Base-by-base conservation (phyloP, 441 rosid genomes). In the Kokia cookei region DNA sequence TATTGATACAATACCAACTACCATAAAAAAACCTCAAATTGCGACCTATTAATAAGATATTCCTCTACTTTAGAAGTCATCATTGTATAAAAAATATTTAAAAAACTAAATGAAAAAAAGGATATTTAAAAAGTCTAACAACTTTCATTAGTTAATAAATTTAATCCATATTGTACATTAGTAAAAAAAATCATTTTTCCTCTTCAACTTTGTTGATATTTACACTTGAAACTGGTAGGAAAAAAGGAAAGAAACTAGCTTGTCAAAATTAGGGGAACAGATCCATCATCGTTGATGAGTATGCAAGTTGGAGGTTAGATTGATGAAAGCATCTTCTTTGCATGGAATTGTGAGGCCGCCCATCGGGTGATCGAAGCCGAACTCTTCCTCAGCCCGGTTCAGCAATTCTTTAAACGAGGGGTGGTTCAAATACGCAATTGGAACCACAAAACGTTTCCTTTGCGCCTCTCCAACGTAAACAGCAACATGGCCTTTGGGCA, bases 341-440 rank as follows among this genome's bases (percentile, higher is more conserved):
- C 99, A 96, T n/a, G 99, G 99, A 78, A 96, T 91, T 8, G 94
- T 92, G 73, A 93, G 87, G 60, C 69, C 69, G 10, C 98, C 99
- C 97, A 89, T 93, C 32, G 91, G 92, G 71, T 96, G 97, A 74
- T 89, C 92, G 60, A 95, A 93, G 0, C 99, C 99, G 67, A 93
- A 95, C 82, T 95, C 99, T 73, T 94, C 99, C 76, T 93, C 99
- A 0, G 98, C 97, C 65, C 80, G 88, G 73, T 82, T 83, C 73
- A 92, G 93, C 57, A 93, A 79, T 84, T 80, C 80, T 57, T 84
- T 93, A 57, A 93, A 93, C 74, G 90, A 85, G 19, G 98, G 98
- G 51, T 87, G 92, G 69, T 83, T 81, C 80, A 96, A 37, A 55
- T 73, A 65, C 8, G 76, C 54, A 40, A 73, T 73, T 0, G 71